Evolutionary conservation across 352 stramenopile genomes (phyloP), one percentile per base, ranked within the genome.

Genomic region (Pythium insidiosum): DNA sequence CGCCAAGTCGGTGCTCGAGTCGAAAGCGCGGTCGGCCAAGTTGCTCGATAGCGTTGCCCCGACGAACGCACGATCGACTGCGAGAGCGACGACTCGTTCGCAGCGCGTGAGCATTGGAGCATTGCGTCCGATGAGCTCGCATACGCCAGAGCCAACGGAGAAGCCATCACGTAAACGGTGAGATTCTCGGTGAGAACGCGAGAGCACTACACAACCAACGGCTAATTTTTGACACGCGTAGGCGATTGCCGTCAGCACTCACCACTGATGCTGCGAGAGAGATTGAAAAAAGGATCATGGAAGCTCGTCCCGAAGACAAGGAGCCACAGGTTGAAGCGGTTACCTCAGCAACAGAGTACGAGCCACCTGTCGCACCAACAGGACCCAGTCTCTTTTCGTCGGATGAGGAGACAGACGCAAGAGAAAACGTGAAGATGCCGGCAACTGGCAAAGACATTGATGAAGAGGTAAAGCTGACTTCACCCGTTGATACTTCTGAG

Each of bases 1-100:
- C 47, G 73, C 73, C 39, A 71, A 76, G 53, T 85, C 69, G 5
- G 79, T 92, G 22, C 48, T 70, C 19, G 76, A 80, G 20, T 89
- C 72, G 23, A 85, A 85, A 39, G 62, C 76, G 6, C 72, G 79
- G 2, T 44, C 70, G 6, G 87, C 79, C 6, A 88, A 87, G 46
- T 42, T 89, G 5, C 63, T 92, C 7, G 53, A 68, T 7, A 40
- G 58, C 24, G 37, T n/a, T n/a, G n/a, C n/a, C n/a, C n/a, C n/a
- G n/a, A n/a, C n/a, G n/a, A n/a, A n/a, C n/a, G n/a, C n/a, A n/a
- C n/a, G n/a, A n/a, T n/a, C n/a, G n/a, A n/a, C n/a, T n/a, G n/a
- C n/a, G n/a, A n/a, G n/a, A n/a, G n/a, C n/a, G n/a, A n/a, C n/a
- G n/a, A n/a, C n/a, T n/a, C n/a, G n/a, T n/a, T n/a, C n/a, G n/a